Conservation (phyloP, 106 monocot species). For the Dendrobium catenatum region DNA sequence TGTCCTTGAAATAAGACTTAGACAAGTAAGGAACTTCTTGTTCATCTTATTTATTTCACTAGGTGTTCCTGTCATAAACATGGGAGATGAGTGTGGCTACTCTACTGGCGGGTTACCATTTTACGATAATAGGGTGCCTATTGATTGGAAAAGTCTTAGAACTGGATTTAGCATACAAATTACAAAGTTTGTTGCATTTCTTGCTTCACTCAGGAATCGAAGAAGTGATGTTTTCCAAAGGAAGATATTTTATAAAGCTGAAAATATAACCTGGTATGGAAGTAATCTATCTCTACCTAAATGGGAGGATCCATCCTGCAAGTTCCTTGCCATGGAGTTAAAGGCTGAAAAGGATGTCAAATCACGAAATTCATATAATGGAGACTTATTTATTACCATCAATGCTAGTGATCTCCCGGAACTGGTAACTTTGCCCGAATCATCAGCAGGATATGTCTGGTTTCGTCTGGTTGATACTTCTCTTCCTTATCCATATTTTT, state of each 20-base stretch:
- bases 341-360: slow-evolving; percentile 35
- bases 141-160: slow-evolving; percentile 45
- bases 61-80: slow-evolving; percentile 80
- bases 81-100: slow-evolving; percentile 83
- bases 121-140: slow-evolving; percentile 31
- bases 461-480: slow-evolving; percentile 65
- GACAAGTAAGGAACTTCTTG: slow-evolving; percentile 77
- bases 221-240: slow-evolving; percentile 73
- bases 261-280: slow-evolving; percentile 76
- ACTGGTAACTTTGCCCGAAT: slow-evolving; percentile 37
- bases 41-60: slow-evolving; percentile 81
- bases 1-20: slow-evolving; percentile 56
- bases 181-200: slow-evolving; percentile 56
- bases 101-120: slow-evolving; percentile 50
- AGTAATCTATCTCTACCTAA: slow-evolving; percentile 54
- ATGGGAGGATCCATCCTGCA: slow-evolving; percentile 75
- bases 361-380: slow-evolving; percentile 4
- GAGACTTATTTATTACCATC: slow-evolving; percentile 61
- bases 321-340: slow-evolving; percentile 64
- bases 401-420: slow-evolving; percentile 40
- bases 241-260: slow-evolving; percentile 45
- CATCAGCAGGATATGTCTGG: slow-evolving; percentile 42
- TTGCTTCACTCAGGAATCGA: slow-evolving; percentile 48
- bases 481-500: slow-evolving; percentile 67
- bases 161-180: slow-evolving; percentile 50